Base-by-base conservation (phyloP, 352 stramenopile species). In the Pythium periplocum region DNA sequence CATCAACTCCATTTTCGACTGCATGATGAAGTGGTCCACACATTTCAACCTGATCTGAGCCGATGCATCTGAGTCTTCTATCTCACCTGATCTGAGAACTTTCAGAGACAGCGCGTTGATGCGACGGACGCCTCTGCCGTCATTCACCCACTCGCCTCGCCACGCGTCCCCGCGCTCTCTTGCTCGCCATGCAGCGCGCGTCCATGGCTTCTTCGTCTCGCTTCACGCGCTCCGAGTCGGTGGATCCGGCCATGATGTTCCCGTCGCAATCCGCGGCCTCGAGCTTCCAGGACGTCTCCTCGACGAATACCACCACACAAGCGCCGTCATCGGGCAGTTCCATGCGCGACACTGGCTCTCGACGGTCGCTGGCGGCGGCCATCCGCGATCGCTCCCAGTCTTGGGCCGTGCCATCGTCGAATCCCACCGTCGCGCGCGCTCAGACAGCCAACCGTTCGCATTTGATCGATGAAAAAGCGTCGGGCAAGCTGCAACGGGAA, bases 381-480 rank as follows among this genome's bases (percentile, higher is more conserved):
- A 51, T 83, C 26, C 71, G 72, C 40, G 78, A 85, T 6, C 77
- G 77, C 51, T 85, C 68, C 38, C 82, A 87, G 53, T 85, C 69
- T 48, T 70, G 78, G 68, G 66, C 71, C 2, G 64, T 79, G 12
- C 51, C 66, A 32, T 47, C 51, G 4, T 44, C 66, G 34, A 59
- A 71, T 36, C 75, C 65, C 34, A 66, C 74, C 41, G 59, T 51
- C 9, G 46, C 49, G 44, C 17, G 17, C 17, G 0, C 17, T 26
- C 17, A 26, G 17, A 26, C 17, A 26, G 38, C 57, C 3, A 35
- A 33, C 38, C 59, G 33, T 38, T 41, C 64, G 26, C 76, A 89
- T 62, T 53, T 55, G 0, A 91, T 91, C 70, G 78, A 74, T 51
- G 55, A 66, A 45, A 75, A 78, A 39, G 68, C 78, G n/a, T 73